Percentiles rank a stretch among this genome's conserved stretches.
Conservation (phyloP, 192 early-diverging fungal species). For the Linnemannia elongata region DNA sequence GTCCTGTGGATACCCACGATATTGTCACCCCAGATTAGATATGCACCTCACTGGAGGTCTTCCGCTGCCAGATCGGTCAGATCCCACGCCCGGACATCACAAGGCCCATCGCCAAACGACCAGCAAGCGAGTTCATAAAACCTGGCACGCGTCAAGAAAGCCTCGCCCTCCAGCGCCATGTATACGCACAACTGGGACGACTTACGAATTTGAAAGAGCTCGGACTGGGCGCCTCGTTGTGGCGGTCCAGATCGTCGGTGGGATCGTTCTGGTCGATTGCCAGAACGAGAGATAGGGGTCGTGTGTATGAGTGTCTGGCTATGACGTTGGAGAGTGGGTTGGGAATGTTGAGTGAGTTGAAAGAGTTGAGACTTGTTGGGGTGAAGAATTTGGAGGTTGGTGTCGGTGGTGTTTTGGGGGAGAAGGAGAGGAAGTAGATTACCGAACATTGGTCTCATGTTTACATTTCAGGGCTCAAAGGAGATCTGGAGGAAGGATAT, state of each 20-base stretch:
- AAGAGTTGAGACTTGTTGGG: too few species aligned
- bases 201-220: not conserved
- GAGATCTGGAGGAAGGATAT: too few species aligned
- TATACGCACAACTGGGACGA: not conserved
- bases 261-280: not conserved
- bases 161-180: not conserved
- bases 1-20: not conserved
- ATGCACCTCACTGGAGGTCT: not conserved
- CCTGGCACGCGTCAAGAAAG: not conserved
- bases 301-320: not conserved
- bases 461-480: too few species aligned
- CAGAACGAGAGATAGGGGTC: not conserved
- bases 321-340: not conserved
- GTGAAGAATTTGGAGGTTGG: too few species aligned
- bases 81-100: not conserved
- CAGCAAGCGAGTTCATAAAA: not conserved
- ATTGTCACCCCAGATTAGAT: not conserved
- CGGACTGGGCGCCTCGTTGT: not conserved
- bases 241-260: not conserved
- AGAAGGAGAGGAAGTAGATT: not conserved
- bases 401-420: too few species aligned
- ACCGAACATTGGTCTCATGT: too few species aligned
- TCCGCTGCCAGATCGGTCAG: not conserved
- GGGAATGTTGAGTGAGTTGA: too few species aligned
- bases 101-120: not conserved